Evolutionary conservation across 2,329 filamentous ascomycete genomes (phyloP).

Genomic region (Penicillium sp.): DNA sequence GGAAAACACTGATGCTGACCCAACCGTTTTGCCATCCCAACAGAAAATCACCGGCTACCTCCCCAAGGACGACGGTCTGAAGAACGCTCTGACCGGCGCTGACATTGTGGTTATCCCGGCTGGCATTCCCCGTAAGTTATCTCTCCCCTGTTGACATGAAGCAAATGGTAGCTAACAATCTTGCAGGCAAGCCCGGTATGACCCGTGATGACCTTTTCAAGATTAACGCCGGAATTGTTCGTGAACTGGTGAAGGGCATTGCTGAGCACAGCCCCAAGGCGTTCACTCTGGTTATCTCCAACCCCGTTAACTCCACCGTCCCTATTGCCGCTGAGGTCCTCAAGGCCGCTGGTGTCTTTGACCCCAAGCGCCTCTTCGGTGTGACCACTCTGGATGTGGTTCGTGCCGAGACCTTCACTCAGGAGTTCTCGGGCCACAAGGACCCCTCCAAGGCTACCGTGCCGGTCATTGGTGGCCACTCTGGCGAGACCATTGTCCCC

Average conservation of each 20-base stretch:
- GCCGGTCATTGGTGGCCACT: constrained; percentile 95
- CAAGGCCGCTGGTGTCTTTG: constrained; percentile 89
- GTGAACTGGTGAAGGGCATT: constrained; percentile 84
- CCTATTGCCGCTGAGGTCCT: constrained; percentile 96
- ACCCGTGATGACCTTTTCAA: constrained; percentile 99
- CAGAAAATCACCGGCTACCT: constrained; percentile 87
- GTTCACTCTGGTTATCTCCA: constrained; percentile 95
- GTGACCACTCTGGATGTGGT: constrained; percentile 98
- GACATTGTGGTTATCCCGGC: constrained; percentile 97
- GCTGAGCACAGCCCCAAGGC: constrained; percentile 90
- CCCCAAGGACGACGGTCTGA: constrained; percentile 79
- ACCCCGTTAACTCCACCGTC: constrained; percentile 98
- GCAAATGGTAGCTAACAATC: constrained; percentile 1
- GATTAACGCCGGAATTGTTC: constrained; percentile 98
- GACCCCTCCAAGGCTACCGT: constrained; percentile 81
- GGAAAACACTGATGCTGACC: not conserved
- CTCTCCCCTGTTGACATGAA: not conserved
- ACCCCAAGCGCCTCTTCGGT: constrained; percentile 94
- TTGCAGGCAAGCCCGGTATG: constrained; percentile 94
- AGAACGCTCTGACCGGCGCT: constrained; percentile 84
- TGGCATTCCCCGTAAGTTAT: constrained; percentile 85
- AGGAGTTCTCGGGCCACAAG: constrained; percentile 77
- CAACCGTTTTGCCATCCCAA: not conserved
- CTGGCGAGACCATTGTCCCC: constrained; percentile 95
- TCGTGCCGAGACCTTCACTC: constrained; percentile 94